Base-by-base conservation (phyloP, 345 rosid genomes). In the Salix exigua region DNA sequence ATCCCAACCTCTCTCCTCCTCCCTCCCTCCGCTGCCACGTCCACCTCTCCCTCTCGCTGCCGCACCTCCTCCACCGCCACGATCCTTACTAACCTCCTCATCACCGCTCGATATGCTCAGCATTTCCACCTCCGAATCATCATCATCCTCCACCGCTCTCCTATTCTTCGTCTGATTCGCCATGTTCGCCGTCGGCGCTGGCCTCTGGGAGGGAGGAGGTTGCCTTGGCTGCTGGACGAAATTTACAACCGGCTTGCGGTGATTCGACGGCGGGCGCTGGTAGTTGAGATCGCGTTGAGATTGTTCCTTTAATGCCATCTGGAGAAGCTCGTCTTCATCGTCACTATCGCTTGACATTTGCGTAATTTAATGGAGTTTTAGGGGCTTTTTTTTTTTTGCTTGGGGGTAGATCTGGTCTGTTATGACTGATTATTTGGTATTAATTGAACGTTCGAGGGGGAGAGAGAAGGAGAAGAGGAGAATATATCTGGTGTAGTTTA, bases 31-130 rank as follows among this genome's bases (percentile, higher is more conserved):
- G 61, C 79, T 83, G 70, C 88, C 78, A 70, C 79, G 53, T 12
- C 75, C 76, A 16, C 63, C 64, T 62, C 80, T 77, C 13, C 84
- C 82, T 28, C 78, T 73, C 33, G 73, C 85, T 28, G 73, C 75
- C 58, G 75, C 76, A 44, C 83, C 87, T 28, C 58, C 46, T 28
- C 66, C 73, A 17, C 66, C 51, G 55, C 79, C 86, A 26, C 81
- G 79, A 81, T 89, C 92, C 81, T 78, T 91, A 42, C 75, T 81
- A 42, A 82, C 73, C 66, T 93, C 98, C 80, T 96, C 98, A 46
- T 96, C 99, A 55, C 99, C 98, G 72, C 99, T 96, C 26, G 98
- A 96, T 77, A 96, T 96, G 82, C 99, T 96, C 14, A 96, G 91
- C 96, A 96, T 85, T 88, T 96, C 99, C 66, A 96, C 94, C 86